Evolutionary conservation across 2,329 filamentous ascomycete genomes (phyloP).

Genomic region (Madurella mycetomatis): DNA sequence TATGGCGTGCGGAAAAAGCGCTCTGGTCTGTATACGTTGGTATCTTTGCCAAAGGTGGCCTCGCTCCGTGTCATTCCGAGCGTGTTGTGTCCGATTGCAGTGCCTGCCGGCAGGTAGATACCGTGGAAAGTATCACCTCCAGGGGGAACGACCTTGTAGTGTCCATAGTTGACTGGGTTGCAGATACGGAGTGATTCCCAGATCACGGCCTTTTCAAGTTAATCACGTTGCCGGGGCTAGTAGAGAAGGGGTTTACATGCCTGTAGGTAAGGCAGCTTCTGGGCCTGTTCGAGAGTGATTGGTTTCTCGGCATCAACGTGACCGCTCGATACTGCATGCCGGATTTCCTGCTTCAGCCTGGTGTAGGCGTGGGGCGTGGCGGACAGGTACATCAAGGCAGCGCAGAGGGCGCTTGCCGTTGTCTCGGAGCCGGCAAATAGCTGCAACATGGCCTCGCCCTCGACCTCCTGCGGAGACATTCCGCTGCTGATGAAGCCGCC

Average conservation of each 20-base stretch:
- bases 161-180: conserved; percentile 10
- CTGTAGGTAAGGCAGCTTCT: conserved; percentile 40
- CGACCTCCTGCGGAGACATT: conserved; percentile 34
- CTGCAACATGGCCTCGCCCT: conserved; percentile 36
- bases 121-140: conserved; percentile 28
- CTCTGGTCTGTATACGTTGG: conserved; percentile 41
- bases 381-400: conserved; percentile 10
- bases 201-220: conserved; percentile 19
- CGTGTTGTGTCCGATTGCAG: conserved; percentile 11
- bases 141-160: conserved; percentile 24
- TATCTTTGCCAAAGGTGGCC: conserved; percentile 35
- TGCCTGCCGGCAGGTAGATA: conserved; percentile 9
- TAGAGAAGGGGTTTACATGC: background rate
- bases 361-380: conserved; percentile 2
- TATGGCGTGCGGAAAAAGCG: conserved; percentile 36
- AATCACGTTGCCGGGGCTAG: background rate
- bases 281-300: conserved; percentile 24
- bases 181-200: conserved; percentile 26
- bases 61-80: conserved; percentile 10
- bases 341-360: conserved; percentile 14
- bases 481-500: conserved; percentile 30
- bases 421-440: conserved; percentile 21
- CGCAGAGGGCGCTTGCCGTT: background rate
- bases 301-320: conserved; percentile 7
- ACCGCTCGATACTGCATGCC: conserved; percentile 10